Evolutionary conservation across 208 protist species (phyloP), one percentile per base, ranked within the genome.

Genomic region (Acanthamoeba royreba): DNA sequence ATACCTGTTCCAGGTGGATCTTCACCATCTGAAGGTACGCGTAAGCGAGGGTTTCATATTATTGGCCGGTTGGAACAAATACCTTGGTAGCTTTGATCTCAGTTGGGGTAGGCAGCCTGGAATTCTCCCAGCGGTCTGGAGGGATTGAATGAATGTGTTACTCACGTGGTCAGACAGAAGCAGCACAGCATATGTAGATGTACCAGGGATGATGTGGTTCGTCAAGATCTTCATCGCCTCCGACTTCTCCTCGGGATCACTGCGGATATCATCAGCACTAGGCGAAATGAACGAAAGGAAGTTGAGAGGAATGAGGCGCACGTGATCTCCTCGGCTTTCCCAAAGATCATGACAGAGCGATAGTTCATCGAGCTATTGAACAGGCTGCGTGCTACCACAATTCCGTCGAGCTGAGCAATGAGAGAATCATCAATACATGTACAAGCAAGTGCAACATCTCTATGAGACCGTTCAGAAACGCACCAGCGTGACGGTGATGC

Each of bases 21-120:
- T 89, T 89, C 33, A 89, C 81, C 81, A 89, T 89, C 81, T 89
- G 43, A 17, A 2, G 8, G 33, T 31, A 46, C 63, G 63, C 63
- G 31, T 72, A 58, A 8, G n/a, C 43, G 38, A 25, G 11, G 35
- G 9, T 33, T 53, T 40, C 9, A 25, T 33, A 13, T 85, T 46
- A 85, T 35, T 38, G 1, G 28, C 31, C n/a, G n/a, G n/a, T n/a
- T 42, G 1, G 38, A 85, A 87, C 45, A 88, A 25, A 40, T 43
- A 89, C 81, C 81, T 89, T 89, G 15, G 81, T 89, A n/a, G 43
- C 81, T 40, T 89, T 89, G 42, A 89, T 89, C 53, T 89, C 81
- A 13, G 49, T 40, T 22, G 81, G 81, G 5, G 81, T 89, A 15
- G 81, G 81, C 47, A 66, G 47, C 15, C 81, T 42, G 25, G 81